Conservation (phyloP, 1,139 yeast genomes). For the Yamadazyma trypodendri region DNA sequence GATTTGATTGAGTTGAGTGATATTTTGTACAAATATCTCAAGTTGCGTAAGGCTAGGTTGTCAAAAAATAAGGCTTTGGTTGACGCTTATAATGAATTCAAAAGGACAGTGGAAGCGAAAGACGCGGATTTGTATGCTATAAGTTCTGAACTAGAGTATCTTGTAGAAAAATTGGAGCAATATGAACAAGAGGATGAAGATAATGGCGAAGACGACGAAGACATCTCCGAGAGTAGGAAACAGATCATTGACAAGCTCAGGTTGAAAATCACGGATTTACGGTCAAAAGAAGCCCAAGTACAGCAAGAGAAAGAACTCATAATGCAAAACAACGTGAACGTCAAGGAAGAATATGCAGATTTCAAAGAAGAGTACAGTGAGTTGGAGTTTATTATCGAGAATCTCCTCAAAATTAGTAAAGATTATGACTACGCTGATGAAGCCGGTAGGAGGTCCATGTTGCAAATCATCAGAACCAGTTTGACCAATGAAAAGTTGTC, state of each 20-base stretch:
- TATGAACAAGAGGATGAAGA: constrained; percentile 10
- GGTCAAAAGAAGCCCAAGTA: constrained; percentile 4
- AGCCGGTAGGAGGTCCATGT: constrained; percentile 81
- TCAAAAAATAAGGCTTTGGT: constrained; percentile 29
- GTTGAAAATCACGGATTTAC: constrained; percentile 7
- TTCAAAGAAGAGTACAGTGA: constrained; percentile 47
- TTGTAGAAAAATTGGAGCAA: constrained; percentile 3
- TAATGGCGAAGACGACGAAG: constrained; percentile 5
- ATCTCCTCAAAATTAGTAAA: constrained; percentile 64
- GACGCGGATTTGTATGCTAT: constrained; percentile 7
- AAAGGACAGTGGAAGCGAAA: constrained; percentile 8
- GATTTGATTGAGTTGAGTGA: constrained; percentile 75
- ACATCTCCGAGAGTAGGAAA: constrained; percentile 9
- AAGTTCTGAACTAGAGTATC: constrained; percentile 5
- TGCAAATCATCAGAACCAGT: constrained; percentile 66
- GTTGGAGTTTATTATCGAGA: constrained; percentile 73
- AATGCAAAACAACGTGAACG: constrained; percentile 6
- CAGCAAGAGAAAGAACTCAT: constrained; percentile 7
- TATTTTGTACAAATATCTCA: constrained; percentile 52
- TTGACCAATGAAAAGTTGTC: constrained; percentile 54
- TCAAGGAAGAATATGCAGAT: constrained; percentile 23
- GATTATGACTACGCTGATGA: constrained; percentile 89
- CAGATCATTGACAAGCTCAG: constrained; percentile 5
- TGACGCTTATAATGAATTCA: constrained; percentile 15
- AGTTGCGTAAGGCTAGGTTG: constrained; percentile 39